Evolutionary conservation across 495 filamentous ascomycete genomes (phyloP), one percentile per base, ranked within the genome.

Genomic region (Barbatosphaeria neglecta): DNA sequence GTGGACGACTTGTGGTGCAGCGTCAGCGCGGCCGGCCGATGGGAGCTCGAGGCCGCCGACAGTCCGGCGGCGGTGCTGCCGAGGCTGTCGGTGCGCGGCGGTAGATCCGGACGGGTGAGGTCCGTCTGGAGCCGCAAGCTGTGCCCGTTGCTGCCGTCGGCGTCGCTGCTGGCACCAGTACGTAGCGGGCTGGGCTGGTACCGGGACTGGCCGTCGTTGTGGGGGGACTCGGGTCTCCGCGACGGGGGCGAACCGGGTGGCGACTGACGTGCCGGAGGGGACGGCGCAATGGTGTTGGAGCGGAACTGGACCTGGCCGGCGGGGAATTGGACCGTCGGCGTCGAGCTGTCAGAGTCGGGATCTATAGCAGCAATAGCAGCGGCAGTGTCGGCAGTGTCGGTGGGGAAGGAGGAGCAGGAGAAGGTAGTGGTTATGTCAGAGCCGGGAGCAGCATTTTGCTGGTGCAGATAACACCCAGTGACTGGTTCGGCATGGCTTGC

Each of bases 1-100:
- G 65, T 45, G 0, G 70, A 72, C 23, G 66, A 51, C 44, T 68
- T 67, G 50, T 56, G 58, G 33, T 65, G 61, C 3, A 70, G 49
- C 22, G 48, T 43, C 11, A 63, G 39, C 7, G 46, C 45, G 10
- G 52, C 51, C 6, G 60, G 59, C 2, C 60, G 63, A 22, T 53
- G 58, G 20, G 56, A 28, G 9, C 56, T 59, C 35, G 55, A 43
- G 13, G 60, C 55, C 7, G 60, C 52, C 20, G 56, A 23, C 22
- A 49, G 50, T 45, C 39, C 42, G 43, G 49, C 42, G 43, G 49
- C 48, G 39, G 51, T 42, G 33, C 46, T 48, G 22, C 61, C 60
- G 23, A 58, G 50, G 27, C 48, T 53, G 19, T 56, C 50, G 37
- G 52, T 50, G n/a, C 51, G 61, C 27, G 20, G 20, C 11, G 59